These are phyloP conservation scores for Asterochloris erici DNA, from an alignment of 139 green algal species.

Conservation along the genomic window DNA sequence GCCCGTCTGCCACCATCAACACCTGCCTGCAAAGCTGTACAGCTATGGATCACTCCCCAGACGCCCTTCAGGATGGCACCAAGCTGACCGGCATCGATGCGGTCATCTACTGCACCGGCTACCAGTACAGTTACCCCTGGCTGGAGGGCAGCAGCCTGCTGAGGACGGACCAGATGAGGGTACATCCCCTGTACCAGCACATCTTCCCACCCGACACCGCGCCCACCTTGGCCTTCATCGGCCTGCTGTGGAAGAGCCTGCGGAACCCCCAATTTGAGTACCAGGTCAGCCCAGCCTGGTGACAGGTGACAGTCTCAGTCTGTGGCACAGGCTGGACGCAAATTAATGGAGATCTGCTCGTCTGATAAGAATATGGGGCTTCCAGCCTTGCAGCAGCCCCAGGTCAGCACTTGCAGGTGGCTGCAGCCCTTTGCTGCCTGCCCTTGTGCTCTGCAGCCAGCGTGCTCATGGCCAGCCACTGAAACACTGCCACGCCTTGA, in stretches of 20 bases:
- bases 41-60: not conserved
- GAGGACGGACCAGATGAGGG: conserved; percentile 33
- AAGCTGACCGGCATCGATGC: conserved; percentile 37
- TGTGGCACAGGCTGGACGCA: not conserved
- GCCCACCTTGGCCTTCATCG: conserved; percentile 67
- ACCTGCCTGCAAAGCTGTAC: no score
- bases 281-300: conserved; percentile 41
- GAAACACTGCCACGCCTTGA: not conserved
- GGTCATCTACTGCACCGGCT: conserved; percentile 74
- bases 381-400: not conserved
- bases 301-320: conserved; percentile 37
- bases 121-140: conserved; percentile 70
- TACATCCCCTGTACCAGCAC: conserved; percentile 64
- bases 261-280: conserved; percentile 65
- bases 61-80: conserved; percentile 36
- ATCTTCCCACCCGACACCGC: conserved; percentile 50
- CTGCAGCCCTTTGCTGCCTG: not conserved
- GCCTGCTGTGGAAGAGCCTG: conserved; percentile 70
- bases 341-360: not conserved
- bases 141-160: conserved; percentile 39
- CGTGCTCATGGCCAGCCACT: not conserved
- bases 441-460: not conserved
- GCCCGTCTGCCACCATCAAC: no score
- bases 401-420: not conserved
- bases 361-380: not conserved